phyloP scores from a whole-genome alignment of 768 basidiomycete genomes.

The Dacryopinax primogenitus region DNA sequence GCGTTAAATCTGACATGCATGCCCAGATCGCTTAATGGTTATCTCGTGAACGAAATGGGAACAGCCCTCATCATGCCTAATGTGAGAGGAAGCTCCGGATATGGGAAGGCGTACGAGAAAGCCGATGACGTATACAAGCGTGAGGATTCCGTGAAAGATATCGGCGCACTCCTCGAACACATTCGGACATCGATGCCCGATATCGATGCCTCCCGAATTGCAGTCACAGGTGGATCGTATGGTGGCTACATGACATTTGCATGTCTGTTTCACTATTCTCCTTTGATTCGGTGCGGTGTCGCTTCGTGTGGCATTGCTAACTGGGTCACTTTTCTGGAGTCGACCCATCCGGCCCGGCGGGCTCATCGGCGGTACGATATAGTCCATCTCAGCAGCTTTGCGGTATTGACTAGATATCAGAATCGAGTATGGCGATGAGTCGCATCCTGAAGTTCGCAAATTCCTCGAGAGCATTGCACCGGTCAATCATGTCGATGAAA shows the following conservation, averaged over 20 bases:
- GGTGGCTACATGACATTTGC: slow-evolving; percentile 35
- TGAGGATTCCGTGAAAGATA: slow-evolving; percentile 35
- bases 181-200: slow-evolving; percentile 28
- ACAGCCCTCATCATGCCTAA: slow-evolving; percentile 35
- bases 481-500: slow-evolving; percentile 29
- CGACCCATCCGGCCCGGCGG: neutral
- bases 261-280: slow-evolving; percentile 32
- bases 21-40: slow-evolving; percentile 26
- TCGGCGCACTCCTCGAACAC: slow-evolving; percentile 30
- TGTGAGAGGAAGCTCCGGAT: slow-evolving; percentile 34
- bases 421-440: slow-evolving; percentile 34
- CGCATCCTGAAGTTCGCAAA: slow-evolving; percentile 28
- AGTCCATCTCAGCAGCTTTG: too few relatives aligned
- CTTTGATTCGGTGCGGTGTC: slow-evolving; percentile 32
- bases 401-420: slow-evolving; percentile 26
- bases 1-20: neutral
- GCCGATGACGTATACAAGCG: slow-evolving; percentile 34
- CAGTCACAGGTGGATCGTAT: slow-evolving; percentile 34
- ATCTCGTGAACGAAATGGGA: slow-evolving; percentile 33
- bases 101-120: slow-evolving; percentile 32
- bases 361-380: neutral
- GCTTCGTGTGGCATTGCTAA: slow-evolving; percentile 33
- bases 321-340: neutral
- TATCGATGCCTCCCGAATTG: slow-evolving; percentile 29
- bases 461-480: slow-evolving; percentile 33